Percentiles rank a stretch among this genome's conserved stretches.
Evolutionary conservation across 106 monocot genomes (phyloP).

Genomic region (Amphibolis antarctica): DNA sequence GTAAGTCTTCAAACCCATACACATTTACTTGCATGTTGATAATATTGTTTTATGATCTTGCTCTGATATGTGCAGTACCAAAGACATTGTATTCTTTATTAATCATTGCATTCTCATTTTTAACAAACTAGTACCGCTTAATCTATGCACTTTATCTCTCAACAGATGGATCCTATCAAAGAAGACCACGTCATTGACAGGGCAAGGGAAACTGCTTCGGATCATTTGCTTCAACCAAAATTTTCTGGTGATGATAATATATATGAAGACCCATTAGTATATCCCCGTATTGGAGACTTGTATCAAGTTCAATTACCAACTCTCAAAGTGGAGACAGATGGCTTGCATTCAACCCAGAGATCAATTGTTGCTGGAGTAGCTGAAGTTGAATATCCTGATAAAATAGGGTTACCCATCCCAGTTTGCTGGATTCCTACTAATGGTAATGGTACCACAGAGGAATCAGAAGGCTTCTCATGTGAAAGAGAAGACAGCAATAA

Average conservation of each 20-base stretch:
- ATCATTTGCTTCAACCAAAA: conserved; percentile 20
- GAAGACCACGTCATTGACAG: conserved; percentile 1
- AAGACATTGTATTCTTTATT: too few species aligned
- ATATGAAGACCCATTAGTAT: conserved; percentile 30
- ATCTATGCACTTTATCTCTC: neutral
- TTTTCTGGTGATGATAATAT: conserved; percentile 30
- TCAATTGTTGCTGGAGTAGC: neutral
- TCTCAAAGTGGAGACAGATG: conserved; percentile 14
- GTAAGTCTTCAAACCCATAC: too few species aligned
- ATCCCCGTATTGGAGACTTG: conserved; percentile 62
- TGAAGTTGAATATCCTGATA: conserved; percentile 13
- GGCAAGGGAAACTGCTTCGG: conserved; percentile 16
- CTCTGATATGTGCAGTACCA: too few species aligned
- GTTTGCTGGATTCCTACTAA: conserved; percentile 31
- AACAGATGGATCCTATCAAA: conserved; percentile 1
- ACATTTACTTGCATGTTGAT: too few species aligned
- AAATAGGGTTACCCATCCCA: conserved; percentile 41
- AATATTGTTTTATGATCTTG: too few species aligned
- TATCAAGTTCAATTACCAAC: conserved; percentile 68
- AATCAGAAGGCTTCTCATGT: neutral
- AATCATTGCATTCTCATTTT: neutral
- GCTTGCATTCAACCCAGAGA: conserved; percentile 7
- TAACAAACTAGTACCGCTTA: neutral
- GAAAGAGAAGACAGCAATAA: neutral
- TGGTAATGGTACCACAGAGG: neutral